Percentiles rank a stretch among this genome's conserved stretches.
These are phyloP conservation scores for Phytophthora tentaculata DNA, from an alignment of 352 stramenopile genomes.

Conservation along the genomic window DNA sequence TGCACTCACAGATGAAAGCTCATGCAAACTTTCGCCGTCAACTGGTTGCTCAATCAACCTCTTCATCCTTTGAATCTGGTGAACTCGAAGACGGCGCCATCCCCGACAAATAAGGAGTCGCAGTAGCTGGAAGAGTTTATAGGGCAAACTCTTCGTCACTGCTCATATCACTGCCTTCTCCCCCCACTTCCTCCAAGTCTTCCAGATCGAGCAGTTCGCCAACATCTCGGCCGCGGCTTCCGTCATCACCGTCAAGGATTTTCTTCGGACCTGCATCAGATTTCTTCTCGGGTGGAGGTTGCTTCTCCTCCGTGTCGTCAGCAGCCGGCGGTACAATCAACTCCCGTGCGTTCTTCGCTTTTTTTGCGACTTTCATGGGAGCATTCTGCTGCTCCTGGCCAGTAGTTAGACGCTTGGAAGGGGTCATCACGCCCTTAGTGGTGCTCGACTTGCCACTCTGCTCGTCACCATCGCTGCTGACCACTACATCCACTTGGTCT, in stretches of 20 bases:
- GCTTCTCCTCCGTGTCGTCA: constrained; percentile 19
- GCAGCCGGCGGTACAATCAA: constrained; percentile 10
- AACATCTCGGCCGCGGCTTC: constrained; percentile 26
- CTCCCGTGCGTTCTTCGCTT: constrained; percentile 17
- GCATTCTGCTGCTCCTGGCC: constrained; percentile 12
- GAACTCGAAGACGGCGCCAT: constrained; percentile 37
- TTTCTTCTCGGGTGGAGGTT: constrained; percentile 5
- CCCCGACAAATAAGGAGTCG: constrained; percentile 8
- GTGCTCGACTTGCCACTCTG: not conserved
- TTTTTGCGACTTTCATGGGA: constrained; percentile 24
- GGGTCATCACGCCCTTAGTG: constrained; percentile 8
- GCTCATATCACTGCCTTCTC: constrained; percentile 18
- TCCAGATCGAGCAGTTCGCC: constrained; percentile 22
- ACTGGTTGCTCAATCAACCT: constrained; percentile 23
- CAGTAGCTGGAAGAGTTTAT: constrained; percentile 4
- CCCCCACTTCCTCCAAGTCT: constrained; percentile 22
- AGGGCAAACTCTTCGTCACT: constrained; percentile 32
- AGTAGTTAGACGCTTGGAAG: constrained; percentile 18
- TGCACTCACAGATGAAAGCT: constrained; percentile 21
- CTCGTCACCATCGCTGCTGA: not conserved
- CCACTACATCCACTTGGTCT: not conserved
- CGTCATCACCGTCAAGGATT: constrained; percentile 15
- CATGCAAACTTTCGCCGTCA: constrained; percentile 29
- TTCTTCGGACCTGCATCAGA: not conserved
- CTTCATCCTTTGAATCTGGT: constrained; percentile 40